Evolutionary conservation across 192 early-diverging fungal genomes (phyloP), one percentile per base, ranked within the genome.

Genomic region (Podochytrium sp.): DNA sequence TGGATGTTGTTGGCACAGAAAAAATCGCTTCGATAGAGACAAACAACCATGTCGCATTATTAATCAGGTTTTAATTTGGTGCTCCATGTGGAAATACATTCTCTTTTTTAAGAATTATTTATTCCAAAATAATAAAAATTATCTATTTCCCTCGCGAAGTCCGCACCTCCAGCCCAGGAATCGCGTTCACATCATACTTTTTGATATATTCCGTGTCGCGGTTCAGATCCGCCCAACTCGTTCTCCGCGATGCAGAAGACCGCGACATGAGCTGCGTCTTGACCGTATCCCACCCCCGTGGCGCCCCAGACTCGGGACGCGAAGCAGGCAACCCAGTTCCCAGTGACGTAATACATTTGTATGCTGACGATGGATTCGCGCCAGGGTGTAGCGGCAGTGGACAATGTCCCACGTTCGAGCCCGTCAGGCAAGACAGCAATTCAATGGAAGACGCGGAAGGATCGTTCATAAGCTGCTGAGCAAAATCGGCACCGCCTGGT

Each of bases 131-230:
- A n/a, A 43, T 50, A 30, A 14, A 32, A 33, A 56, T 1, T 81
- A 94, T 91, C 95, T 7, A 82, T 99, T 72, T 83, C 96, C 18
- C 83, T 99, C 33, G 96, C 98, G 12, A 97, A 97, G 89, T 83
- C 94, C 30, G 52, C 7, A 71, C 56, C 34, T 71, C 69, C 32
- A 76, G 47, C 1, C 75, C 75, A 1, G 75, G 75, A 52, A 76
- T 76, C 10, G 75, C 65, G 37, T 76, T 61, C 33, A 38, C 42
- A 47, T 76, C 75, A 38, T 70, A 61, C 43, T 62, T 68, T 52
- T 49, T 34, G 6, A 59, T 16, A 30, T 57, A 58, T 34, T 58
- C 55, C 1, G 51, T 56, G 30, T 68, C 65, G 14, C 63, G 42
- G 37, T 76, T 76, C 47, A 76, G 29, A 34, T 76, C 75, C 56